Evolutionary conservation across 1,284 basidiomycete species (phyloP), one percentile per base, ranked within the genome.

Genomic region (Cryptococcus jaspeensis): DNA sequence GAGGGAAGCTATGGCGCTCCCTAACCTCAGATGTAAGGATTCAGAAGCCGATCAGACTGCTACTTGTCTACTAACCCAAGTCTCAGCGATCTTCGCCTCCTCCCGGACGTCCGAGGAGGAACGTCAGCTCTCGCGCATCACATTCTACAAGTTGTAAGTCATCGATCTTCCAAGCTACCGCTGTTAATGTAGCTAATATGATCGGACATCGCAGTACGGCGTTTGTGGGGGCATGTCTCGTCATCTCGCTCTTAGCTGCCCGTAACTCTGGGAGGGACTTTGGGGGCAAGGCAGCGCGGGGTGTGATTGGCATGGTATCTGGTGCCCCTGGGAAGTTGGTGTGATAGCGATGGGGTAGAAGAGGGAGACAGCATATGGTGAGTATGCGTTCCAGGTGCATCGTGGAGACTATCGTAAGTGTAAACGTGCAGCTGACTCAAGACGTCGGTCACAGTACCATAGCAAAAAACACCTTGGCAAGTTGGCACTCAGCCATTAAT

Each of bases 71-170:
- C n/a, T n/a, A n/a, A n/a, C n/a, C n/a, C n/a, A n/a, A n/a, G n/a
- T 40, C 11, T 35, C 47, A 78, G 76, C 75, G 20, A 78, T 78
- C 60, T 78, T 78, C 53, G 77, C 77, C 9, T 77, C 75, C 3
- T 76, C 77, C 13, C 65, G 77, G 18, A 77, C 75, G 6, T 74
- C 75, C 12, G 75, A 77, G 48, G 75, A 78, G 56, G 77, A 78
- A 54, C 58, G 70, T 16, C 71, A 76, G 50, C 63, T 77, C 12
- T 77, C 75, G 25, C 62, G 77, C 38, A 62, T 69, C 28, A 77
- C 77, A 5, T 78, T 78, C 54, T 78, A 78, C 66, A 76, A 74
- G 60, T 77, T 78, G 77, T 77, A 36, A 49, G 75, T 66, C 28
- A 32, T 9, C 28, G 9, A 4, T 32, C 28, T 53, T 25, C 22